These are phyloP conservation scores for Nematocida sp. DNA, from an alignment of 371 early-diverging fungal genomes.

Conservation along the genomic window DNA sequence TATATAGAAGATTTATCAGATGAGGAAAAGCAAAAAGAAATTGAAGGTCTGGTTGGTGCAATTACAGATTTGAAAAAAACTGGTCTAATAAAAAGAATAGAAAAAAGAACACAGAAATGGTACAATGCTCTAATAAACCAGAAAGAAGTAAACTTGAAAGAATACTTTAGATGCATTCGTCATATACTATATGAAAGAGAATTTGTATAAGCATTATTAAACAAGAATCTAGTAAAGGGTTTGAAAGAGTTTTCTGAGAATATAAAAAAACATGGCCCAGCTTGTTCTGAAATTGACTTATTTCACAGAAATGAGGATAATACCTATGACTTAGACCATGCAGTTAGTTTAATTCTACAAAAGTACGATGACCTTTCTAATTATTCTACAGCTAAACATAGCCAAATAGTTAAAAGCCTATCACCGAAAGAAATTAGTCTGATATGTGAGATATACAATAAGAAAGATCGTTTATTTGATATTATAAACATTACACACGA, in stretches of 20 bases:
- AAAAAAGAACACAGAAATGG: not conserved
- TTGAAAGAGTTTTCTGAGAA: not conserved
- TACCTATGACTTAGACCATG: not conserved
- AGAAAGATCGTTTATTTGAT: not conserved
- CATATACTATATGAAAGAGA: not conserved
- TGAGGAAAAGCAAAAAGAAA: not conserved
- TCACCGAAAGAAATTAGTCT: not conserved
- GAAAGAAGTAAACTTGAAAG: not conserved
- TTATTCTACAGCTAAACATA: not conserved
- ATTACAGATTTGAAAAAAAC: not conserved
- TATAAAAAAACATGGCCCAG: not conserved
- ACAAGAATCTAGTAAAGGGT: not conserved
- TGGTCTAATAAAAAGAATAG: not conserved
- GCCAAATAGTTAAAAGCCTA: not conserved
- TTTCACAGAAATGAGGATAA: not conserved
- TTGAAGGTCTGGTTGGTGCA: not conserved
- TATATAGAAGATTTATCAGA: not conserved
- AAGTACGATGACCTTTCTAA: not conserved
- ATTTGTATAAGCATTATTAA: not conserved
- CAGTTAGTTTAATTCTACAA: not conserved
- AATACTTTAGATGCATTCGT: not conserved
- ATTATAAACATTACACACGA: too few relatives aligned
- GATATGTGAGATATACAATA: not conserved
- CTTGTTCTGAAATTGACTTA: not conserved
- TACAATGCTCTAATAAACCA: not conserved